Percentiles rank a stretch among this genome's conserved stretches.
Evolutionary conservation across 441 rosid genomes (phyloP).

Genomic region (Daphne laureola): DNA sequence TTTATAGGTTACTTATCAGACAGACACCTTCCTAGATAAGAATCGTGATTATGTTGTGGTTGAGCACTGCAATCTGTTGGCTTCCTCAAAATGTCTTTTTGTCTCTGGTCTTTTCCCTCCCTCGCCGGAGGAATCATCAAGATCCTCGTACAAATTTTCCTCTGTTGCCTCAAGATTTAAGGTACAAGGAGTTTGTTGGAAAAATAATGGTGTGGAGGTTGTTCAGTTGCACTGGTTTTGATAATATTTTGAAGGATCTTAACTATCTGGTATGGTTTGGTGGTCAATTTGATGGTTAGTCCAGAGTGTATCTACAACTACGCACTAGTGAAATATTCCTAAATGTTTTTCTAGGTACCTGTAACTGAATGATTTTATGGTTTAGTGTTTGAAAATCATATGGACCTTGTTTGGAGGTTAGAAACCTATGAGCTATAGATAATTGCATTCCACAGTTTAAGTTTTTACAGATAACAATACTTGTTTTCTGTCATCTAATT

Average conservation of each 20-base stretch:
- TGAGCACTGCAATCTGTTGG: conserved; percentile 84
- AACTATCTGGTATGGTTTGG: background rate
- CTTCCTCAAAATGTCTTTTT: conserved; percentile 79
- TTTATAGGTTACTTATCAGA: conserved; percentile 81
- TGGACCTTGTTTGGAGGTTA: too few species aligned
- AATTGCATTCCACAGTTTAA: too few species aligned
- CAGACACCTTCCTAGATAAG: conserved; percentile 81
- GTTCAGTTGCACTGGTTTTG: background rate
- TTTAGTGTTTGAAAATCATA: too few species aligned
- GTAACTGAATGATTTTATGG: too few species aligned
- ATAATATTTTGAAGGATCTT: background rate
- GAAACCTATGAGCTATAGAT: too few species aligned
- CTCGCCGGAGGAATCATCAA: conserved; percentile 53
- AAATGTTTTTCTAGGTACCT: too few species aligned
- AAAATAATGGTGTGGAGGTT: conserved; percentile 1
- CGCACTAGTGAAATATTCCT: too few species aligned
- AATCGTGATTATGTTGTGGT: conserved; percentile 94
- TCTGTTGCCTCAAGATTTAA: conserved; percentile 92
- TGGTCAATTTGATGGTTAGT: background rate
- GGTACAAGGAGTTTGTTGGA: conserved; percentile 27
- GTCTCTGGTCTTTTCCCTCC: conserved; percentile 73
- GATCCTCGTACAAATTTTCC: conserved; percentile 95
- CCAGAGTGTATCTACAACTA: background rate
- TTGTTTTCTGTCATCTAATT: too few species aligned
- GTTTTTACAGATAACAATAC: too few species aligned